Conservation (phyloP, 208 protist species). For the Wallacemonas sp. region DNA sequence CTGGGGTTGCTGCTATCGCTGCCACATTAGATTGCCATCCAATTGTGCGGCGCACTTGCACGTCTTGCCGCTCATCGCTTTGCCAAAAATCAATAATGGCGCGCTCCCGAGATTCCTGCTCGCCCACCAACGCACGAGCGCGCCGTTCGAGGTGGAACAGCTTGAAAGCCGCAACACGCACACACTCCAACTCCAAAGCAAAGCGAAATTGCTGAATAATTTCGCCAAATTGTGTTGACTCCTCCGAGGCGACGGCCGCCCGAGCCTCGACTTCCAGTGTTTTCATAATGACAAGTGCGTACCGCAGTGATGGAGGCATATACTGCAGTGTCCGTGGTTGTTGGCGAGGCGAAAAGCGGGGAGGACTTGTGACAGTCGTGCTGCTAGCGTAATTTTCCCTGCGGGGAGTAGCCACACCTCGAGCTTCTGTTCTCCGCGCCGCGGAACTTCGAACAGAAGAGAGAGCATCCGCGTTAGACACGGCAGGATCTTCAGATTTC, state of each 20-base stretch:
- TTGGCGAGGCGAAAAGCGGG: not conserved
- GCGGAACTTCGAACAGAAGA: not conserved
- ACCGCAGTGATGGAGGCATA: conserved; percentile 41
- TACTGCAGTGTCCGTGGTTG: not conserved
- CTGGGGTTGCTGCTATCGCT: too few species aligned
- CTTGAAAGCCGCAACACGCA: conserved; percentile 51
- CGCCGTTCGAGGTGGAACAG: conserved; percentile 46
- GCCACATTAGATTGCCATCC: not conserved
- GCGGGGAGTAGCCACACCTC: not conserved
- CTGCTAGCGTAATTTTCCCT: not conserved
- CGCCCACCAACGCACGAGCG: conserved; percentile 35
- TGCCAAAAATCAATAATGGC: conserved; percentile 28
- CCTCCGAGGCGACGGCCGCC: conserved; percentile 33
- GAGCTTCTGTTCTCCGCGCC: not conserved
- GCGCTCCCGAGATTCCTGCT: conserved; percentile 53
- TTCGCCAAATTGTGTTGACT: conserved; percentile 28
- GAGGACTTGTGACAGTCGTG: not conserved
- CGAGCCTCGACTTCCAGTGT: conserved; percentile 51
- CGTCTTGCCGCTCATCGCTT: not conserved
- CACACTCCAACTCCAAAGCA: conserved; percentile 34
- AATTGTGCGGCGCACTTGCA: conserved; percentile 18
- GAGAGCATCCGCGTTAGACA: not conserved
- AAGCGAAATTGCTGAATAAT: conserved; percentile 36
- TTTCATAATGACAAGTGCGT: conserved; percentile 46
- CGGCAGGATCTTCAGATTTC: not conserved